Evolutionary conservation across 148 eudicot genomes (phyloP).

Genomic region (Camellia japonica): DNA sequence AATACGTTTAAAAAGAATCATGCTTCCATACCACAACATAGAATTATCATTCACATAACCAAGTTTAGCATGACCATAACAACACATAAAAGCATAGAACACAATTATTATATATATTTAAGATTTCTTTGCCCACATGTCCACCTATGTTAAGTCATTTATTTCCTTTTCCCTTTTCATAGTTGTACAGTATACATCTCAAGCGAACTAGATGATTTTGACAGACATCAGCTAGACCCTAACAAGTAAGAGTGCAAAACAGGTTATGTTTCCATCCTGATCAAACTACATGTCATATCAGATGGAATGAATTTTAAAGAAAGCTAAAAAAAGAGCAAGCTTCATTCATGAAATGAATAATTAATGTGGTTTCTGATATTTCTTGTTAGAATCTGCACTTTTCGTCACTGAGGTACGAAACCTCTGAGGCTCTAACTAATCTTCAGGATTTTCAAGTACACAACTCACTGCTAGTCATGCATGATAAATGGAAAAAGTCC

Average conservation of each 20-base stretch:
- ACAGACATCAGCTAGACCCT: background rate
- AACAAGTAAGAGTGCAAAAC: background rate
- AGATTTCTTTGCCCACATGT: background rate
- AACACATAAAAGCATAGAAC: background rate
- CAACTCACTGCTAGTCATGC: background rate
- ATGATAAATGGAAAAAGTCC: slow-evolving; percentile 1
- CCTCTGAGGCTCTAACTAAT: background rate
- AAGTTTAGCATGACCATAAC: too few relatives aligned
- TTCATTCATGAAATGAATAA: background rate
- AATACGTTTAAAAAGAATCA: too few relatives aligned
- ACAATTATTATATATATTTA: background rate
- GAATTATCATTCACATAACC: too few relatives aligned
- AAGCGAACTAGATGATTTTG: background rate
- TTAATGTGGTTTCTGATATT: background rate
- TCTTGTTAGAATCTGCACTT: background rate
- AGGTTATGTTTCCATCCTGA: background rate
- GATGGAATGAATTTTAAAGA: background rate
- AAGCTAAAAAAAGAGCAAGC: background rate
- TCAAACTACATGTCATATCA: background rate
- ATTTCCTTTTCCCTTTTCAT: too few relatives aligned
- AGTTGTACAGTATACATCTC: background rate
- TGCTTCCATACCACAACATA: too few relatives aligned
- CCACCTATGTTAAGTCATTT: background rate
- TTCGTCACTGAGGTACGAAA: background rate
- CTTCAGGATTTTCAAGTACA: background rate